Evolutionary conservation across 2,329 filamentous ascomycete species (phyloP), one percentile per base, ranked within the genome.

Genomic region (Rhynchosporium graminicola): DNA sequence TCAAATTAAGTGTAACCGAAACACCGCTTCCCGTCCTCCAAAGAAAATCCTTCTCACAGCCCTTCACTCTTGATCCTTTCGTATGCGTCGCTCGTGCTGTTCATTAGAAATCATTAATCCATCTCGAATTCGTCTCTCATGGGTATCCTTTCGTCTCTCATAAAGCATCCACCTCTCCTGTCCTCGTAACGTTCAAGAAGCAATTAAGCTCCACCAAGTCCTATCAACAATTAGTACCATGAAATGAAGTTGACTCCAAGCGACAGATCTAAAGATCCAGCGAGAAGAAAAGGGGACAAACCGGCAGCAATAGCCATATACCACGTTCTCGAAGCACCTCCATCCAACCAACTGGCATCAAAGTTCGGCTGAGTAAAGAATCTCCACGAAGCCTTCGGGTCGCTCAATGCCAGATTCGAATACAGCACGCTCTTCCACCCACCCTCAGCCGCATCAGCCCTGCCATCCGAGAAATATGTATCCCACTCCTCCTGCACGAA

Each of bases 361-460:
- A 95, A 94, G 15, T 81, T 78, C 0, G 78, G 74, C 65, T 84
- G 79, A 0, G 81, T 81, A 74, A 99, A 97, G 75, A 94, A 97
- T 0, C 82, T 74, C 80, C 85, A 97, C 28, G 90, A 86, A 6
- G 82, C 77, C 58, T 75, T 76, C 0, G 94, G 86, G 73, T 97
- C 85, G 46, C 92, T 80, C 7, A 93, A 86, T 0, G 91, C 92
- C 48, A 91, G 82, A 74, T 96, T 97, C 28, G 87, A 91, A 71
- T 88, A 91, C 42, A 98, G 76, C 20, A 98, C 85, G 0, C 94
- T 91, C 74, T 85, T 89, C 95, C 95, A 98, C 0, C 91, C 91
- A 48, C 89, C 90, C 7, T 79, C 76, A 4, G 92, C 85, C 0
- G 79, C 74, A 59, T 90, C 84, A 0, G 85, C 85, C 9, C 89